Evolutionary conservation across 148 eudicot genomes (phyloP).

Genomic region (Silene latifolia): DNA sequence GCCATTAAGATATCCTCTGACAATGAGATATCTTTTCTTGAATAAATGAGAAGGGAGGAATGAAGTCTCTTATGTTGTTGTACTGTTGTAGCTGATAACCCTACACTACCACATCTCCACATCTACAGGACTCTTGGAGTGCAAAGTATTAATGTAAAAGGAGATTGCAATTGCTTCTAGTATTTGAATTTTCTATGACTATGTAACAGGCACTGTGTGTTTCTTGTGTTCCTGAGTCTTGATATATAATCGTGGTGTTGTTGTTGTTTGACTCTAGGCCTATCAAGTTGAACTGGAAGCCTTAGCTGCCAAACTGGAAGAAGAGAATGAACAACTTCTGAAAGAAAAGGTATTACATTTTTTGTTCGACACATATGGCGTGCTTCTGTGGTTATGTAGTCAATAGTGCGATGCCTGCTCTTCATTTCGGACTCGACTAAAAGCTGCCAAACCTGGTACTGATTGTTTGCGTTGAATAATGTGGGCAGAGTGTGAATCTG

Average conservation of each 20-base stretch:
- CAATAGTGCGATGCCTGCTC: not conserved
- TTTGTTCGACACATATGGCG: not conserved
- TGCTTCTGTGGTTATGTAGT: not conserved
- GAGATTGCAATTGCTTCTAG: not conserved
- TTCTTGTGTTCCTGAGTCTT: slow-evolving; percentile 3
- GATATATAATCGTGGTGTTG: not conserved
- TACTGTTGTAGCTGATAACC: not conserved
- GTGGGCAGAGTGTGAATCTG: not conserved
- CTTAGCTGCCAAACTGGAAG: slow-evolving; percentile 73
- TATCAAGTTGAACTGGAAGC: slow-evolving; percentile 84
- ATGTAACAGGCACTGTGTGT: not conserved
- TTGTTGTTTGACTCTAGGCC: slow-evolving; percentile 44
- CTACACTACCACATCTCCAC: not conserved
- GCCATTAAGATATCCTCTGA: no score
- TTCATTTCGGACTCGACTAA: not conserved
- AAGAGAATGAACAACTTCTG: slow-evolving; percentile 64
- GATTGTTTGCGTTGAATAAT: not conserved
- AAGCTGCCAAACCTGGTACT: not conserved
- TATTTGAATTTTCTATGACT: not conserved
- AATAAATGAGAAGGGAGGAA: not conserved
- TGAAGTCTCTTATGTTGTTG: not conserved
- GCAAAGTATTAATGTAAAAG: not conserved
- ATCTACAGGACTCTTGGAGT: not conserved
- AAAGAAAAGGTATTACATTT: slow-evolving; percentile 58
- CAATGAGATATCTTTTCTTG: not conserved